phyloP scores from a whole-genome alignment of 768 basidiomycete genomes.

The Pleurotus cornucopiae region DNA sequence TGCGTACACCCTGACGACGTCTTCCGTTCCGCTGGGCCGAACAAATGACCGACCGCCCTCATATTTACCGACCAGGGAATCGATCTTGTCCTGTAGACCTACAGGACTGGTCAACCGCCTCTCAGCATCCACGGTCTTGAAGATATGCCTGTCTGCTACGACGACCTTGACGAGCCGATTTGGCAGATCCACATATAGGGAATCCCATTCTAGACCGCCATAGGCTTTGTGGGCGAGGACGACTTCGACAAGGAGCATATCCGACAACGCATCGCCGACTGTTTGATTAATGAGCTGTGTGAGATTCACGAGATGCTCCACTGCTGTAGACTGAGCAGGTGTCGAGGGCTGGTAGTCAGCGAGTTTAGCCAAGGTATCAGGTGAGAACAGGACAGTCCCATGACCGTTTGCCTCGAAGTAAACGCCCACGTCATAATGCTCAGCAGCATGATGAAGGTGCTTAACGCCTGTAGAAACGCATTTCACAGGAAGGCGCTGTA shows the following conservation, averaged over 20 bases:
- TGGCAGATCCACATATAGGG: conserved; percentile 87
- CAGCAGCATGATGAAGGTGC: conserved; percentile 95
- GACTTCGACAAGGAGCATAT: conserved; percentile 91
- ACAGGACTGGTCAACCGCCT: conserved; percentile 76
- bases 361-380: conserved; percentile 60
- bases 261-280: conserved; percentile 94
- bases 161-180: conserved; percentile 93
- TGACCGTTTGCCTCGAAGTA: conserved; percentile 99
- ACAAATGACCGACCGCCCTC: conserved; percentile 91
- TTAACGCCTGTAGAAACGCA: conserved; percentile 98
- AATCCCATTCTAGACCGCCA: conserved; percentile 85
- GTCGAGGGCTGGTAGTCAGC: conserved; percentile 66
- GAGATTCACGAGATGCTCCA: conserved; percentile 73
- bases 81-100: conserved; percentile 78
- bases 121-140: conserved; percentile 93
- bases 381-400: conserved; percentile 94
- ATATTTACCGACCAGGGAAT: conserved; percentile 73
- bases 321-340: conserved; percentile 76
- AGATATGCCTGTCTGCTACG: conserved; percentile 75
- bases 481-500: conserved; percentile 84
- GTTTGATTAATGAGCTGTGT: conserved; percentile 93
- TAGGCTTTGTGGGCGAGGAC: conserved; percentile 89
- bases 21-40: conserved; percentile 95
- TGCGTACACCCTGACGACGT: conserved; percentile 96
- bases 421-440: conserved; percentile 91